These are phyloP conservation scores for Pseudocercospora eumusae DNA, from an alignment of 2,329 filamentous ascomycete species.

Conservation along the genomic window DNA sequence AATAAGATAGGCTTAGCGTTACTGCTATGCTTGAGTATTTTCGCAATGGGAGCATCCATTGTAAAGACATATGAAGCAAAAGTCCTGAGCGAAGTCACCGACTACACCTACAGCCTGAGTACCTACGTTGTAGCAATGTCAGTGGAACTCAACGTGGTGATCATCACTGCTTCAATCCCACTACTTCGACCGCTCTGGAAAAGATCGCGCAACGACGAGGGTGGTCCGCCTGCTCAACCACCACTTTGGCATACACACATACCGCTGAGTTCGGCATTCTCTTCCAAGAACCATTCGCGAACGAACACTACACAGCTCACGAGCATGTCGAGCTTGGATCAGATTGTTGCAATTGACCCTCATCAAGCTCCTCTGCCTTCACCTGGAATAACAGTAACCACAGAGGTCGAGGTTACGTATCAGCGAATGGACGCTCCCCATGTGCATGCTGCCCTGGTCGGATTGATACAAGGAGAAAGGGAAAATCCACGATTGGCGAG, in stretches of 20 bases:
- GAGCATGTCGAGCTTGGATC: slow-evolving; percentile 22
- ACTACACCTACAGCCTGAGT: slow-evolving; percentile 37
- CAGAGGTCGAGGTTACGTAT: slow-evolving; percentile 23
- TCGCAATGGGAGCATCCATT: slow-evolving; percentile 37
- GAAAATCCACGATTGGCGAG: slow-evolving; percentile 25
- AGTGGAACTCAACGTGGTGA: slow-evolving; percentile 41
- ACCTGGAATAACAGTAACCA: slow-evolving; percentile 23
- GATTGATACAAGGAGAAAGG: slow-evolving; percentile 32
- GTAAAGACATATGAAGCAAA: slow-evolving; percentile 38
- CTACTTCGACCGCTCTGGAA: slow-evolving; percentile 29
- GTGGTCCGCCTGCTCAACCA: slow-evolving; percentile 11
- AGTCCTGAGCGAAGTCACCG: slow-evolving; percentile 30
- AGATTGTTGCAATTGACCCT: slow-evolving; percentile 19
- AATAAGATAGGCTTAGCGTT: slow-evolving; percentile 26
- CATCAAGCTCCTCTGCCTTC: background rate
- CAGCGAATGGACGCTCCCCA: slow-evolving; percentile 26
- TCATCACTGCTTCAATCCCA: slow-evolving; percentile 37
- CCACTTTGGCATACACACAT: slow-evolving; percentile 18
- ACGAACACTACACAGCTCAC: slow-evolving; percentile 13
- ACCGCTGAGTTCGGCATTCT: slow-evolving; percentile 10
- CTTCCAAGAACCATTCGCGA: slow-evolving; percentile 20
- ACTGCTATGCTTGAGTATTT: slow-evolving; percentile 16
- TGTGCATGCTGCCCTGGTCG: slow-evolving; percentile 38
- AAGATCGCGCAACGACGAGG: background rate
- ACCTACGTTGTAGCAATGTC: slow-evolving; percentile 35